phyloP scores from a whole-genome alignment of 345 rosid genomes.

The Boechera retrofracta region DNA sequence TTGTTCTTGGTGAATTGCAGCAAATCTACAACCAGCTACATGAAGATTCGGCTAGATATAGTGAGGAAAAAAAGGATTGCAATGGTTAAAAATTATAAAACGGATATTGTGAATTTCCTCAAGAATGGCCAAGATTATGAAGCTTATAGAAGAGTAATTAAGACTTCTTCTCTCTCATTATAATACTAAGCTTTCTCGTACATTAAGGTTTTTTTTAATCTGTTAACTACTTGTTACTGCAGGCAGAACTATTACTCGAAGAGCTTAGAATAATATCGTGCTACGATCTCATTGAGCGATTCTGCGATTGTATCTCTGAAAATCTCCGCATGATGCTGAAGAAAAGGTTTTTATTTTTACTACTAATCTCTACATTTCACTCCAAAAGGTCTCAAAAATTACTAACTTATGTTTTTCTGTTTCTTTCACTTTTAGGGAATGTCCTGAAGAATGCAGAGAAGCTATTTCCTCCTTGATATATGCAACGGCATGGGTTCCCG shows the following conservation, averaged over 20 bases:
- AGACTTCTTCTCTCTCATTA: background rate
- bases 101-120: conserved; percentile 78
- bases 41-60: conserved; percentile 60
- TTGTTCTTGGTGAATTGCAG: conserved; percentile 47
- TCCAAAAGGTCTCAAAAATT: background rate
- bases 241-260: conserved; percentile 75
- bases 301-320: conserved; percentile 51
- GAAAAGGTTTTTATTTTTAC: conserved; percentile 51
- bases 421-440: conserved; percentile 56
- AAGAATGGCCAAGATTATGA: conserved; percentile 55
- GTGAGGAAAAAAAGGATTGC: conserved; percentile 66
- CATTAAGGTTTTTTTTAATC: background rate
- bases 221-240: conserved; percentile 29
- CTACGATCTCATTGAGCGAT: conserved; percentile 63
- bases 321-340: conserved; percentile 64
- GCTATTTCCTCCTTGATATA: conserved; percentile 71
- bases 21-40: conserved; percentile 60
- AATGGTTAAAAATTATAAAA: conserved; percentile 60
- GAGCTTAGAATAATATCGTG: conserved; percentile 65
- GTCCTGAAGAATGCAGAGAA: conserved; percentile 85
- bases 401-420: background rate
- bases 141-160: conserved; percentile 78
- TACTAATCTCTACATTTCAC: background rate
- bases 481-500: conserved; percentile 87
- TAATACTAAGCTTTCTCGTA: background rate